Evolutionary conservation across 1,284 basidiomycete species (phyloP).

Genomic region (Trichosporon sp.): DNA sequence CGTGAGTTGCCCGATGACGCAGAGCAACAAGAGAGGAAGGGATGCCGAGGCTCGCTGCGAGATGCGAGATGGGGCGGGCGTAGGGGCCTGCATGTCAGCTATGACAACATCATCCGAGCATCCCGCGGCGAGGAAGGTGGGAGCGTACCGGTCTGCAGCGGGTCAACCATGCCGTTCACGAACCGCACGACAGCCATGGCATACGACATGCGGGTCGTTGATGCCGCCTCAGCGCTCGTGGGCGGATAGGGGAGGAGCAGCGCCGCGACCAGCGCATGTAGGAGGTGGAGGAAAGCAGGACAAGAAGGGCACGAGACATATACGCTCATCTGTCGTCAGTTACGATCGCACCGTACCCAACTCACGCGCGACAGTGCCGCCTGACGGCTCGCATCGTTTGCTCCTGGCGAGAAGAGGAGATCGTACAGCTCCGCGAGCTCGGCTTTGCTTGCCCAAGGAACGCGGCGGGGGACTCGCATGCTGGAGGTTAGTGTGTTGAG

Average conservation of each 20-base stretch:
- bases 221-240: conserved; percentile 58
- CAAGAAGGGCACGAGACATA: conserved; percentile 64
- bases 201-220: conserved; percentile 54
- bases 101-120: neutral
- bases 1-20: conserved; percentile 90
- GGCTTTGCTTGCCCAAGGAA: conserved; percentile 68
- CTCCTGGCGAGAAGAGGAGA: conserved; percentile 68
- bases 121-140: conserved; percentile 22
- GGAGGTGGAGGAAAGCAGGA: conserved; percentile 57
- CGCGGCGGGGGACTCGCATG: conserved; percentile 75
- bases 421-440: conserved; percentile 78
- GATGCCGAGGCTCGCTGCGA: conserved; percentile 77
- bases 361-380: conserved; percentile 67
- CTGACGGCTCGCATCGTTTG: conserved; percentile 55
- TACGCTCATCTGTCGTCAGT: conserved; percentile 56
- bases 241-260: conserved; percentile 54
- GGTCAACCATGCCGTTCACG: conserved; percentile 92
- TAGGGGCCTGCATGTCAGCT: conserved; percentile 48
- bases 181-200: conserved; percentile 69
- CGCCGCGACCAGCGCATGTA: conserved; percentile 61
- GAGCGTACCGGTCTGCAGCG: conserved; percentile 75
- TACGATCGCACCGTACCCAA: conserved; percentile 12
- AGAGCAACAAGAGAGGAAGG: conserved; percentile 90
- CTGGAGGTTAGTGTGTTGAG: conserved; percentile 2
- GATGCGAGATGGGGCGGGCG: conserved; percentile 81